Base-by-base conservation (phyloP, 1,284 basidiomycete species). In the Irpex sp. region DNA sequence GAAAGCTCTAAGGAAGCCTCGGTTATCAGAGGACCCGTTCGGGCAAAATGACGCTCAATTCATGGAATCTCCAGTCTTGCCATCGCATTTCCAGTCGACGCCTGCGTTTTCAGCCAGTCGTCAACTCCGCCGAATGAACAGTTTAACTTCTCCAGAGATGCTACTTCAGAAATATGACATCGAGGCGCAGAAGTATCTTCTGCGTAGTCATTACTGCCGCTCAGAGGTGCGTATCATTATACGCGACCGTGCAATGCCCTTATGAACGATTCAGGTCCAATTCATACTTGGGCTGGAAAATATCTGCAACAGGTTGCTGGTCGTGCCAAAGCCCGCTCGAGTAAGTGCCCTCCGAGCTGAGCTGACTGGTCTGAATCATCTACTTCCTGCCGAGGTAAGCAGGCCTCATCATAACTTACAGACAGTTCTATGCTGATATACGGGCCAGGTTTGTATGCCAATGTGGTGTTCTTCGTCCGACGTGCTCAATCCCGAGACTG, bases 301-400 rank as follows among this genome's bases (percentile, higher is more conserved):
- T 71, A 97, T 99, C 68, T 94, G 91, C 64, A 96, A 96, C 71
- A 85, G 94, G 56, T 80, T 99, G 47, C 78, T 99, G 61, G 88
- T 97, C 33, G 88, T 99, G 1, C 97, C 97, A 4, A 93, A 94
- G 71, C 93, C 90, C 48, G 97, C 97, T 21, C 87, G 97, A 48
- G 90, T 98, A 28, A 96, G 94, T 70, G 96, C 97, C 16, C 79
- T 99, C 52, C 82, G 97, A 69, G 97, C 97, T 21, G 97, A 99
- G 73, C 78, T 99, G 64, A 99, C 97, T 2, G 90, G 90, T 23
- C 78, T 99, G 58, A 99, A 99, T 71, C 96, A 99, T 73, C 94
- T 92, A 72, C 82, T 99, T 36, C 97, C 97, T 28, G 92, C 94
- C 7, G 94, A 96, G 81, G 93, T 93, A 75, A 65, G 75, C 54